Evolutionary conservation across 2,329 filamentous ascomycete species (phyloP), one percentile per base, ranked within the genome.

Genomic region (Cladosporium sphaerospermum): DNA sequence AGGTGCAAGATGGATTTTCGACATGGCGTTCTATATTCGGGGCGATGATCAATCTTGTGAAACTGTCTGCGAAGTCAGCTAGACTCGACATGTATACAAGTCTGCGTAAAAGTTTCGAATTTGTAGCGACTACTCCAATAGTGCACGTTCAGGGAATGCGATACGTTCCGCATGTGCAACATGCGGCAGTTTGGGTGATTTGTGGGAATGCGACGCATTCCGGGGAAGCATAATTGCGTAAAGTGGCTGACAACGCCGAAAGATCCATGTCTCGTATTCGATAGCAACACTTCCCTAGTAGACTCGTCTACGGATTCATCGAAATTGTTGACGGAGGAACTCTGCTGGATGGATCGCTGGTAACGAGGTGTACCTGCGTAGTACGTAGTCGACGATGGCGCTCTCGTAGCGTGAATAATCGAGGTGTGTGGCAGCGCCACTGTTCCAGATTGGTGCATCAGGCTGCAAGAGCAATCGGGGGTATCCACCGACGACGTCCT

Each of bases 181-280:
- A 46, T n/a, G 9, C 44, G 32, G 32, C 8, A 18, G n/a, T 46
- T 36, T 46, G 32, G 14, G 32, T 36, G 44, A 18, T 46, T 46
- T 46, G 32, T 16, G 44, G 44, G 32, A 46, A 46, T 46, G 32
- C 44, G 44, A 36, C 32, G 44, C 44, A 46, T 36, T 37, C 32
- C 32, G 8, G 44, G 32, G 44, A 36, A 46, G 32, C 16, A 46
- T 36, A 37, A 36, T 18, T 46, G 44, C 44, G 32, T 46, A 46
- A 39, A 39, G 36, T 39, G 36, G 36, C 36, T 39, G 36, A 39
- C 36, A 39, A 39, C 16, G 36, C 10, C 36, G 36, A 39, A 39
- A 39, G 36, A 39, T 39, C 36, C 36, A 39, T 39, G 36, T 39
- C 36, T 4, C 36, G 36, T 39, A 39, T 39, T 39, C 10, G 36